phyloP scores from a whole-genome alignment of 2,329 filamentous ascomycete genomes.

The Penicillium sclerotigenum region DNA sequence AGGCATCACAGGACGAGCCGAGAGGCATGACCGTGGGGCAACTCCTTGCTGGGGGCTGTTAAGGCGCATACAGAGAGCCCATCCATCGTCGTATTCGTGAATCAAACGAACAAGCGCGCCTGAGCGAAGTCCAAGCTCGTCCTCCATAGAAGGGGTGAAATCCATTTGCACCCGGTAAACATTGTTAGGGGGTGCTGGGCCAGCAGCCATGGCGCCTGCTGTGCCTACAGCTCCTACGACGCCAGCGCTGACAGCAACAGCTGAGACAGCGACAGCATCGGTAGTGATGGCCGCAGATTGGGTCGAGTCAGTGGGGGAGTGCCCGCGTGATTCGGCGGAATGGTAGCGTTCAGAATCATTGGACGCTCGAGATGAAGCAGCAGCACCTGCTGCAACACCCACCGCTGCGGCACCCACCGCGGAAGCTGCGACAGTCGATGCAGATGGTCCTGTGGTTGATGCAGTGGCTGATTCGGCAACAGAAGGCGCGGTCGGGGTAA shows the following conservation, averaged over 20 bases:
- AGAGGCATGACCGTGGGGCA: slow-evolving; percentile 87
- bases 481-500: slow-evolving; percentile 14
- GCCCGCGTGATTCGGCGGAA: slow-evolving; percentile 20
- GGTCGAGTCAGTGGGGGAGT: slow-evolving; percentile 22
- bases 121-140: slow-evolving; percentile 77
- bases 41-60: slow-evolving; percentile 92
- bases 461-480: slow-evolving; percentile 24
- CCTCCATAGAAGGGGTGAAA: slow-evolving; percentile 87
- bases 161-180: slow-evolving; percentile 93
- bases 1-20: slow-evolving; percentile 85
- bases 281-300: slow-evolving; percentile 25
- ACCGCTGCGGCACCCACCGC: slow-evolving; percentile 41
- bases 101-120: slow-evolving; percentile 85
- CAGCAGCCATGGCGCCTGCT: slow-evolving; percentile 18
- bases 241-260: slow-evolving; percentile 2
- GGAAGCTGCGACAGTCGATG: slow-evolving; percentile 34
- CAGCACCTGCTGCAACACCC: slow-evolving; percentile 41
- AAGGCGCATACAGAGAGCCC: slow-evolving; percentile 89
- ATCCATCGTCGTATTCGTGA: slow-evolving; percentile 97
- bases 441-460: slow-evolving; percentile 31
- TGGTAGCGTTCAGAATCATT: slow-evolving; percentile 23
- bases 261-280: slow-evolving; percentile 17
- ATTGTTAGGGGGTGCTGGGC: slow-evolving; percentile 53
- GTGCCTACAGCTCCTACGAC: slow-evolving; percentile 9
- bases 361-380: slow-evolving; percentile 28